These are phyloP conservation scores for Ogataea ramenticola DNA, from an alignment of 805 yeast genomes.

Conservation along the genomic window DNA sequence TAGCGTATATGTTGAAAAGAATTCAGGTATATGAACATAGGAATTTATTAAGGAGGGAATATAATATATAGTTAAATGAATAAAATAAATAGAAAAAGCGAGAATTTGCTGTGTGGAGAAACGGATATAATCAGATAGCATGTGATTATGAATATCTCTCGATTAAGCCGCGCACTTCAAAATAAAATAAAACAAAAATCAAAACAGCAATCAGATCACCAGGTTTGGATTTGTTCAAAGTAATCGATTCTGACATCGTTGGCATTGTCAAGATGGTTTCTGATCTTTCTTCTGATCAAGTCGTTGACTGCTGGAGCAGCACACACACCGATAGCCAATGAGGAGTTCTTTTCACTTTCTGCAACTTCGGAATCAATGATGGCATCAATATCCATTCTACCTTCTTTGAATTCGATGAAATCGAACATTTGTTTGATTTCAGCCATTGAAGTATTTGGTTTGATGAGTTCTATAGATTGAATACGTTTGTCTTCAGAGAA, in stretches of 20 bases:
- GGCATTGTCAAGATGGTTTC: constrained; percentile 7
- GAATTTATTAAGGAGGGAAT: too few relatives aligned
- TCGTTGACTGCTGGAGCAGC: constrained; percentile 39
- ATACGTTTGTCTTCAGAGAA: too few relatives aligned
- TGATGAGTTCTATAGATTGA: background rate
- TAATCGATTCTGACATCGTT: constrained; percentile 18
- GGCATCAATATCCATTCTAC: constrained; percentile 33
- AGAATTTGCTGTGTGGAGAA: too few relatives aligned
- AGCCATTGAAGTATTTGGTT: background rate
- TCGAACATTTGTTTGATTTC: constrained; percentile 20
- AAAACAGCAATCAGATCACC: too few relatives aligned
- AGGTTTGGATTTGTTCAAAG: constrained; percentile 28
- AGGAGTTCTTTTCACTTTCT: constrained; percentile 27
- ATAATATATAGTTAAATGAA: too few relatives aligned
- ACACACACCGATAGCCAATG: constrained; percentile 39
- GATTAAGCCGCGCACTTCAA: too few relatives aligned
- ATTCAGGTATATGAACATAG: too few relatives aligned
- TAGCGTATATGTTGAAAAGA: too few relatives aligned
- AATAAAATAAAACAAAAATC: too few relatives aligned
- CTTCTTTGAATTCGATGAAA: constrained; percentile 35
- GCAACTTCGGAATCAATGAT: constrained; percentile 30
- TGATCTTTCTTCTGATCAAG: constrained; percentile 18
- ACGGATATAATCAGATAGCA: too few relatives aligned
- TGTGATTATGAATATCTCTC: too few relatives aligned
- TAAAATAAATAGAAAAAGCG: too few relatives aligned